Evolutionary conservation across 2,329 filamentous ascomycete genomes (phyloP).

Genomic region (Colletotrichum sp.): DNA sequence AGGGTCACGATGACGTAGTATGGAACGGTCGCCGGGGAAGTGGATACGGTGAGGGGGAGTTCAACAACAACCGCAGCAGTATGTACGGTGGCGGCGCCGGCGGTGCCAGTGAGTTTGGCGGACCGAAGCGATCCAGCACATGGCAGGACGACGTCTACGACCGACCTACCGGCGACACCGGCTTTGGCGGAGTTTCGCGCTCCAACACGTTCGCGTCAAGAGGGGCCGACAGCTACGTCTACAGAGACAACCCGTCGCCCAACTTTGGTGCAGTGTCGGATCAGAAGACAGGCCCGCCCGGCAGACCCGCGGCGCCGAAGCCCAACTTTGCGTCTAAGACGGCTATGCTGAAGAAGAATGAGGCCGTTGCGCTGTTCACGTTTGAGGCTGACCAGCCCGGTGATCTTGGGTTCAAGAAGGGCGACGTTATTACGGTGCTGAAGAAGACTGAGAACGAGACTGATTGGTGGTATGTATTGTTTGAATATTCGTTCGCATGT

Average conservation of each 20-base stretch:
- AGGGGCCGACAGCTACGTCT: conserved; percentile 57
- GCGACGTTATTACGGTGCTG: conserved; percentile 91
- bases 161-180: conserved; percentile 45
- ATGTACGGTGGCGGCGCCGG: conserved; percentile 39
- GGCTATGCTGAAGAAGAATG: conserved; percentile 67
- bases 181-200: conserved; percentile 41
- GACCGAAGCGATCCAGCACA: conserved; percentile 67
- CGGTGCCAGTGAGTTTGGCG: conserved; percentile 54
- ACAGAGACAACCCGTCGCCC: conserved; percentile 47
- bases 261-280: conserved; percentile 29
- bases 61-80: conserved; percentile 31
- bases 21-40: conserved; percentile 80
- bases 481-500: fast-evolving
- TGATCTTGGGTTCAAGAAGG: conserved; percentile 87
- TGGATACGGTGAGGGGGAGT: conserved; percentile 71
- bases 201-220: conserved; percentile 57
- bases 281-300: conserved; percentile 62
- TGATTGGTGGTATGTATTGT: conserved; percentile 81
- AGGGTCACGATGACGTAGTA: conserved; percentile 79
- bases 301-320: conserved; percentile 85
- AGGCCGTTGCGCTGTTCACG: conserved; percentile 89
- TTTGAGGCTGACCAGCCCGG: conserved; percentile 95
- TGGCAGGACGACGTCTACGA: conserved; percentile 82
- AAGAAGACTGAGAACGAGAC: conserved; percentile 94
- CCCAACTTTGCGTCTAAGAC: conserved; percentile 75